These are phyloP conservation scores for Phytopythium litorale DNA, from an alignment of 352 stramenopile genomes.

Conservation along the genomic window DNA sequence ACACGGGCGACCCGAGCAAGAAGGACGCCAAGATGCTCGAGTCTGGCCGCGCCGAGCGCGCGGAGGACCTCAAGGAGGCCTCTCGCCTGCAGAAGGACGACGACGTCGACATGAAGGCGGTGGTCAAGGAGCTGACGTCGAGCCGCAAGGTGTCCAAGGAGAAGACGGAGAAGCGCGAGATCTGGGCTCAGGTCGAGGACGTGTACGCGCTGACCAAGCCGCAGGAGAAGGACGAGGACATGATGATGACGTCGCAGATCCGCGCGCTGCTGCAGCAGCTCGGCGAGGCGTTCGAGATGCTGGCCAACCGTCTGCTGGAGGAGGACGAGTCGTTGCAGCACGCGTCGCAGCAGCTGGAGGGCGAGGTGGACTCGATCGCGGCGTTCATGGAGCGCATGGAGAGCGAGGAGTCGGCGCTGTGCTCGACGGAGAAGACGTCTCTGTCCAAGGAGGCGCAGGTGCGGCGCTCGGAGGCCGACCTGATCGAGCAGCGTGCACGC, in stretches of 20 bases:
- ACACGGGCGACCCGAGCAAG: slow-evolving; percentile 69
- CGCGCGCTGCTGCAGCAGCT: slow-evolving; percentile 81
- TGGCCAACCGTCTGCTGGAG: slow-evolving; percentile 80
- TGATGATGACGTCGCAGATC: slow-evolving; percentile 91
- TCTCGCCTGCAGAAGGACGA: slow-evolving; percentile 83
- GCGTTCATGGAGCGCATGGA: slow-evolving; percentile 89
- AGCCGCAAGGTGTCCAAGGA: slow-evolving; percentile 65
- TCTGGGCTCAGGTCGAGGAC: slow-evolving; percentile 82
- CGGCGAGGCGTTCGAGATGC: slow-evolving; percentile 86
- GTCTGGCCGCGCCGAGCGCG: slow-evolving; percentile 49
- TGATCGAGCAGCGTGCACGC: slow-evolving; percentile 83
- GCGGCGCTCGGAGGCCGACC: slow-evolving; percentile 67
- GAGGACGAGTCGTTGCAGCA: slow-evolving; percentile 85
- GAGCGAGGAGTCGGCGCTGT: slow-evolving; percentile 80
- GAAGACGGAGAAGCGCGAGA: slow-evolving; percentile 81
- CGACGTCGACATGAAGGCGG: slow-evolving; percentile 67
- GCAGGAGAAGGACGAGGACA: slow-evolving; percentile 89
- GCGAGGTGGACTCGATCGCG: slow-evolving; percentile 86
- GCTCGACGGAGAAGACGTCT: slow-evolving; percentile 81
- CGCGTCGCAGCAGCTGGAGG: slow-evolving; percentile 75
- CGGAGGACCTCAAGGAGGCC: slow-evolving; percentile 76
- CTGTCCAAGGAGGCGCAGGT: slow-evolving; percentile 83
- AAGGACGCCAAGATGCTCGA: slow-evolving; percentile 86
- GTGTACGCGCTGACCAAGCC: slow-evolving; percentile 79
- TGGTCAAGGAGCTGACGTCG: slow-evolving; percentile 55